phyloP scores from a whole-genome alignment of 2,329 filamentous ascomycete genomes.

The Fusarium metavorans region DNA sequence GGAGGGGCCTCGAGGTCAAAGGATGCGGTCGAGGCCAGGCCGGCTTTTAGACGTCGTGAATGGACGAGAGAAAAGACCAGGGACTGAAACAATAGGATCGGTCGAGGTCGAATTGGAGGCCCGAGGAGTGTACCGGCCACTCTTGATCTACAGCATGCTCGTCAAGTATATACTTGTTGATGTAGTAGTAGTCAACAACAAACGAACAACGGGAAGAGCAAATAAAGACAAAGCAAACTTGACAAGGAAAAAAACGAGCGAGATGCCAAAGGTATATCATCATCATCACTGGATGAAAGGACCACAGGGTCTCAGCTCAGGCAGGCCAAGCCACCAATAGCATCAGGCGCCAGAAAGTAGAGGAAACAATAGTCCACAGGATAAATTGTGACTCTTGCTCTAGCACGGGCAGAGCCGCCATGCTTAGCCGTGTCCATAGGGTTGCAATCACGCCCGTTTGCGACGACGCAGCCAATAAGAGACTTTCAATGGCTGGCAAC shows the following conservation, averaged over 20 bases:
- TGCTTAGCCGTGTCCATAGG: slow-evolving; percentile 8
- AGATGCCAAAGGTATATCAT: slow-evolving; percentile 23
- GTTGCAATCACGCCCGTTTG: slow-evolving; percentile 6
- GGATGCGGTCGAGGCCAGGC: slow-evolving; percentile 29
- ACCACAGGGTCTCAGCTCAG: slow-evolving; percentile 20
- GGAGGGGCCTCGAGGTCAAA: background rate
- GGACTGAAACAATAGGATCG: slow-evolving; percentile 1
- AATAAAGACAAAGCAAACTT: slow-evolving; percentile 16
- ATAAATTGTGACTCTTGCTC: slow-evolving; percentile 3
- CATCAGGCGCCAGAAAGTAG: background rate
- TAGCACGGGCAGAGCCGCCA: slow-evolving; percentile 25
- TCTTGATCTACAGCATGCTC: slow-evolving; percentile 17
- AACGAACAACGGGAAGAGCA: slow-evolving; percentile 10
- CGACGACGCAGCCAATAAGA: slow-evolving; percentile 4
- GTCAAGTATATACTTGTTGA: background rate
- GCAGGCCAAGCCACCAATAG: slow-evolving; percentile 4
- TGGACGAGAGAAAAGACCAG: background rate
- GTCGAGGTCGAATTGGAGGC: background rate
- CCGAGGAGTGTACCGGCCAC: slow-evolving; percentile 26
- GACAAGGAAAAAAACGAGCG: slow-evolving; percentile 6
- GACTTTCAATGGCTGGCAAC: background rate
- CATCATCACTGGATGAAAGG: slow-evolving; percentile 29
- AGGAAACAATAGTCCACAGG: background rate
- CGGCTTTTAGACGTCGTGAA: slow-evolving; percentile 33
- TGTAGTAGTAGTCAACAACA: background rate